A percentile compares a stretch with the other conserved stretches of the same genome.
Evolutionary conservation across 352 stramenopile species (phyloP).

Genomic region (Achlya hypogyna): DNA sequence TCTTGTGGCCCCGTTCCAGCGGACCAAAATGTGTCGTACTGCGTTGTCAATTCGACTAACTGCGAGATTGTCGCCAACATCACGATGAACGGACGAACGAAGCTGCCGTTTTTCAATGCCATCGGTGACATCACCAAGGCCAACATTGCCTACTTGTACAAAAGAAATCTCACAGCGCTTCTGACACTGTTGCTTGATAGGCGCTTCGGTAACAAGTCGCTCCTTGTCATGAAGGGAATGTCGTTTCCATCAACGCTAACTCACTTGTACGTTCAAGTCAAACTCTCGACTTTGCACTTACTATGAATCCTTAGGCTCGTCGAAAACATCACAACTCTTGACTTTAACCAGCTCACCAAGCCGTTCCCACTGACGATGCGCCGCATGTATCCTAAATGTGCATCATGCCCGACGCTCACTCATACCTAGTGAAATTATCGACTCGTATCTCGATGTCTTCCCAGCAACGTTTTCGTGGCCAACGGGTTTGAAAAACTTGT

Average conservation of each 20-base stretch:
- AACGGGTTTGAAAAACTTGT: not conserved
- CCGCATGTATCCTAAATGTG: not conserved
- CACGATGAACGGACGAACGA: not conserved
- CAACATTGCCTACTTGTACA: not conserved
- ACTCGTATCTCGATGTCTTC: not conserved
- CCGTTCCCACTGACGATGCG: not conserved
- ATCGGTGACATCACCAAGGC: not conserved
- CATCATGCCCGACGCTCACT: too few species aligned
- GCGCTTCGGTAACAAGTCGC: not conserved
- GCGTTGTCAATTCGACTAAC: not conserved
- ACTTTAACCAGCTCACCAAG: not conserved
- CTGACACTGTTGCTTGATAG: too few species aligned
- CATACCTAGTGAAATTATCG: not conserved
- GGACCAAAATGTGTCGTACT: not conserved
- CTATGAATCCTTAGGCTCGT: not conserved
- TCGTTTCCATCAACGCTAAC: not conserved
- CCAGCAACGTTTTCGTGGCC: not conserved
- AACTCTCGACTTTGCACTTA: not conserved
- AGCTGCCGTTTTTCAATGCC: not conserved
- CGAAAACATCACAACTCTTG: not conserved
- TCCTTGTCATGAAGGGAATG: not conserved
- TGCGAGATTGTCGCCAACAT: constrained; percentile 5
- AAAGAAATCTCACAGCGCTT: too few species aligned
- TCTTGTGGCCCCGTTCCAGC: not conserved
- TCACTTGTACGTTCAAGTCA: not conserved